phyloP scores from a whole-genome alignment of 2,329 filamentous ascomycete genomes.

The Beauveria rudraprayagi region DNA sequence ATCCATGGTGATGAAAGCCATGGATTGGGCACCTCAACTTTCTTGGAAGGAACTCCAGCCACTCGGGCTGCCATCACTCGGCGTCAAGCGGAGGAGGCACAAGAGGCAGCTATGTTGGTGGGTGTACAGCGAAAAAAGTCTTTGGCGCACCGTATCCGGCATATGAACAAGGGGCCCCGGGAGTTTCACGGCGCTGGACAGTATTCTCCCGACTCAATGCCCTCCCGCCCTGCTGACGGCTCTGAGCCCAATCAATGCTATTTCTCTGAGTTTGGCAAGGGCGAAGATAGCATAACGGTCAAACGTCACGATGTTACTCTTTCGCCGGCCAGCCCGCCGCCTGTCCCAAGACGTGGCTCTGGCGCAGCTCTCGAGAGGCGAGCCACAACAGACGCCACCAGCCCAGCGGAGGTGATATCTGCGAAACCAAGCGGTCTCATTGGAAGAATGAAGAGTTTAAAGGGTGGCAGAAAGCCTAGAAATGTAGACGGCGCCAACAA shows the following conservation, averaged over 20 bases:
- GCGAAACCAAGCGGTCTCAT: conserved; percentile 56
- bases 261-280: conserved; percentile 66
- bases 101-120: conserved; percentile 41
- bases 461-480: conserved; percentile 50
- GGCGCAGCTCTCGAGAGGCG: conserved; percentile 52
- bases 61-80: conserved; percentile 71
- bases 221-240: conserved; percentile 24
- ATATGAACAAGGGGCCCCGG: conserved; percentile 65
- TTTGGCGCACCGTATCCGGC: conserved; percentile 81
- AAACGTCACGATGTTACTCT: conserved; percentile 29
- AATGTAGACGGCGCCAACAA: conserved; percentile 26
- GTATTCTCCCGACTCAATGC: conserved; percentile 32
- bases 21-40: conserved; percentile 88
- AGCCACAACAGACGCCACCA: conserved; percentile 49
- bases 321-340: conserved; percentile 52
- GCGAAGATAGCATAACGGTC: conserved; percentile 43
- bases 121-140: conserved; percentile 88
- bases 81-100: conserved; percentile 59
- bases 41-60: conserved; percentile 87
- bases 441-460: conserved; percentile 74
- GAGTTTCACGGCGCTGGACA: conserved; percentile 48
- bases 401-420: conserved; percentile 31
- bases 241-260: conserved; percentile 59
- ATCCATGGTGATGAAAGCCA: conserved; percentile 78
- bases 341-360: conserved; percentile 30